These are phyloP conservation scores for Stephanodiscus minutulus DNA, from an alignment of 108 stramenopile species.

Conservation along the genomic window DNA sequence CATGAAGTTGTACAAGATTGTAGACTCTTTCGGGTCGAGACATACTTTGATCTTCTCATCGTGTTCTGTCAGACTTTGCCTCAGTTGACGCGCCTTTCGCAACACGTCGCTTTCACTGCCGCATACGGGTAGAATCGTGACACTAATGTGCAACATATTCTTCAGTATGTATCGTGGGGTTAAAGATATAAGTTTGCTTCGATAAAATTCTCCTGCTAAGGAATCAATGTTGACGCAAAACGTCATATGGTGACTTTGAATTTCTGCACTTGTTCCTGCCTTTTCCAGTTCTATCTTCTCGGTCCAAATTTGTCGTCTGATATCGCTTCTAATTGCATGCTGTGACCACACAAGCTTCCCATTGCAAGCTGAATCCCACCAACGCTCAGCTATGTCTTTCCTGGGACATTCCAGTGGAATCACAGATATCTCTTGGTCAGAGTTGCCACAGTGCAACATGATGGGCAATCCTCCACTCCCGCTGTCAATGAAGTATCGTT, in stretches of 20 bases:
- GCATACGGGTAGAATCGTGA: conserved; percentile 33
- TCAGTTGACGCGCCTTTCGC: conserved; percentile 18
- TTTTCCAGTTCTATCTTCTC: conserved; percentile 19
- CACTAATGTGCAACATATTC: conserved; percentile 34
- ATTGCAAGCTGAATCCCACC: conserved; percentile 36
- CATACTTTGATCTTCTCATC: conserved; percentile 8
- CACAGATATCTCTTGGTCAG: conserved; percentile 18
- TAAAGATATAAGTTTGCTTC: conserved; percentile 29
- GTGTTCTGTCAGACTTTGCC: not conserved
- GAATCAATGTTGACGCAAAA: conserved; percentile 26
- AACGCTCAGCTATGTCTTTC: not conserved
- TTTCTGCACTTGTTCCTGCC: conserved; percentile 27
- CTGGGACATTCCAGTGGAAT: conserved; percentile 32
- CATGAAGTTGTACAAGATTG: conserved; percentile 30
- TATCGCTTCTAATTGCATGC: conserved; percentile 6
- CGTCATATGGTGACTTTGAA: conserved; percentile 19
- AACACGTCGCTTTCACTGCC: conserved; percentile 19
- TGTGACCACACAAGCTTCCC: conserved; percentile 31
- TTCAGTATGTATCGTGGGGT: conserved; percentile 41
- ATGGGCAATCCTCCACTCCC: conserved; percentile 33
- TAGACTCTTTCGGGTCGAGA: conserved; percentile 31
- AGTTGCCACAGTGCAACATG: conserved; percentile 32
- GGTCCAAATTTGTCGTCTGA: conserved; percentile 8
- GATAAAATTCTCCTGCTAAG: conserved; percentile 31
- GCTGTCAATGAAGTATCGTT: conserved; percentile 28